Evolutionary conservation across 345 rosid genomes (phyloP).

Genomic region (Abelmoschus esculentus): DNA sequence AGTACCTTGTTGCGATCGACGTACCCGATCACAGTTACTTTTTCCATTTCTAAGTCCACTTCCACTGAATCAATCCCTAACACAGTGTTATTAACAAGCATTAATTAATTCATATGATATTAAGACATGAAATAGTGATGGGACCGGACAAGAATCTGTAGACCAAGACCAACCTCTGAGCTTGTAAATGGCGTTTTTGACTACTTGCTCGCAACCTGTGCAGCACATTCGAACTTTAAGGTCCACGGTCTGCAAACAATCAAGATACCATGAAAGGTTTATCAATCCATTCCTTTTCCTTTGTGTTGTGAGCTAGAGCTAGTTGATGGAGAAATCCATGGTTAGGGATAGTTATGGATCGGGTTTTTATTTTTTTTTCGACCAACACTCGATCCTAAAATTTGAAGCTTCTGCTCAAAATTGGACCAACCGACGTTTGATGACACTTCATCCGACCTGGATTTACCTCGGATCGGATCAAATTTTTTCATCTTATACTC

Average conservation of each 20-base stretch:
- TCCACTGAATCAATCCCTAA: slow-evolving; percentile 76
- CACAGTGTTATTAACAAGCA: neutral
- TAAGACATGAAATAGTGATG: neutral
- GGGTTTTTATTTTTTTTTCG: no score
- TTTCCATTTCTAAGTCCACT: slow-evolving; percentile 60
- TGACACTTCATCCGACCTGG: no score
- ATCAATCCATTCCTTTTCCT: no score
- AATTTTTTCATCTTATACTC: no score
- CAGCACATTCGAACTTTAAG: slow-evolving; percentile 98
- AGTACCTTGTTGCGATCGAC: slow-evolving; percentile 85
- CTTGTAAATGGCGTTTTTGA: slow-evolving; percentile 72
- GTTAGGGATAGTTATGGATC: no score
- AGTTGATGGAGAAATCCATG: no score
- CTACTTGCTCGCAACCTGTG: slow-evolving; percentile 85
- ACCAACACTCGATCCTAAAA: no score
- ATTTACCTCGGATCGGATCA: no score
- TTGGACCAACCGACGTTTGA: no score
- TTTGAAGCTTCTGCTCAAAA: no score
- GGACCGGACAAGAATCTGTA: neutral
- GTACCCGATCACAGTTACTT: slow-evolving; percentile 78
- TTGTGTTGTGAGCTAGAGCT: no score
- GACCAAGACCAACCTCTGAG: slow-evolving; percentile 56
- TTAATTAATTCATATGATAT: neutral
- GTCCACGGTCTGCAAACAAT: slow-evolving; percentile 60
- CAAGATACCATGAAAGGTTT: no score